phyloP scores from a whole-genome alignment of 192 early-diverging fungal genomes.

The Pilaira anomala region DNA sequence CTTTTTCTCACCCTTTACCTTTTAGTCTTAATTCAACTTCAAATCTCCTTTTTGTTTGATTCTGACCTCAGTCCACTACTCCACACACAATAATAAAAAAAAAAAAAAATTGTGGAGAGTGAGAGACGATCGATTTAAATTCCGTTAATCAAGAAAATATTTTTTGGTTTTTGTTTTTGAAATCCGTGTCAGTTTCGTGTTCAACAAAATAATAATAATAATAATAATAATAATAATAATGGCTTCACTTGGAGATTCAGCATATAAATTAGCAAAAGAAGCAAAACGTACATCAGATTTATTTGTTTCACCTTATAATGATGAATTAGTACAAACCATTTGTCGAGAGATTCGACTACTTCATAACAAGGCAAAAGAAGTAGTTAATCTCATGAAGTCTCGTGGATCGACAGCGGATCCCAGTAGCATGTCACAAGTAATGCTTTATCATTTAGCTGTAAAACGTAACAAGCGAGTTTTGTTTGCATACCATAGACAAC shows the following conservation, averaged over 20 bases:
- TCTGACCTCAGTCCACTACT: too few relatives aligned
- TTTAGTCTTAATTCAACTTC: too few relatives aligned
- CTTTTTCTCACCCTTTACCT: not conserved
- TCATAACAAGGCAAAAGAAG: slow-evolving; percentile 39
- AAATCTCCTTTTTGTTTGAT: too few relatives aligned
- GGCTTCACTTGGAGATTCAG: slow-evolving; percentile 74
- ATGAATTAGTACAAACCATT: slow-evolving; percentile 74
- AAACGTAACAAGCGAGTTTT: slow-evolving; percentile 85
- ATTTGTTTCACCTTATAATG: slow-evolving; percentile 72
- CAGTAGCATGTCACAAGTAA: slow-evolving; percentile 34
- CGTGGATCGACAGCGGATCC: slow-evolving; percentile 14
- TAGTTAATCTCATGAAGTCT: slow-evolving; percentile 26
- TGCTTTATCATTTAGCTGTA: slow-evolving; percentile 58
- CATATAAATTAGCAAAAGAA: slow-evolving; percentile 74
- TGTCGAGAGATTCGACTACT: slow-evolving; percentile 73
- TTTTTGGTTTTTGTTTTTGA: too few relatives aligned
- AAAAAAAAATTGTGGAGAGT: too few relatives aligned
- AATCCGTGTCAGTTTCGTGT: too few relatives aligned
- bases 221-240: slow-evolving; percentile 10
- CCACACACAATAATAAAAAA: too few relatives aligned
- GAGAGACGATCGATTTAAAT: too few relatives aligned
- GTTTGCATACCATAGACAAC: slow-evolving; percentile 79
- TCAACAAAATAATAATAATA: too few relatives aligned
- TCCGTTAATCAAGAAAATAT: too few relatives aligned
- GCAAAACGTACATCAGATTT: slow-evolving; percentile 71